These are phyloP conservation scores for Fusarium goolgardi DNA, from an alignment of 2,329 filamentous ascomycete genomes.

Conservation along the genomic window DNA sequence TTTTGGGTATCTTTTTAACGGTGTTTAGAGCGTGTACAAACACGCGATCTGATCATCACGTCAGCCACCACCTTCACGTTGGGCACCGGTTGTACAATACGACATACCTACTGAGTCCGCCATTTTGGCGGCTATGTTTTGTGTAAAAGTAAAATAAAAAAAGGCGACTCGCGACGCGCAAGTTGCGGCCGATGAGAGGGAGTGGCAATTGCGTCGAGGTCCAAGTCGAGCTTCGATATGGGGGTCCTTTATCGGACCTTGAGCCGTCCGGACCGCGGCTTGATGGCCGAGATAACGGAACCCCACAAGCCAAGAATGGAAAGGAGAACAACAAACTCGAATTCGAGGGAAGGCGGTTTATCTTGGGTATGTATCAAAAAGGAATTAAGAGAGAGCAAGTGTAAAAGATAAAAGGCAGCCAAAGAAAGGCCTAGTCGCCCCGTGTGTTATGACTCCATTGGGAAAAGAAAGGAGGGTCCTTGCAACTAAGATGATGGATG, in stretches of 20 bases:
- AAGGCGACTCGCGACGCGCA: conserved; percentile 31
- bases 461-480: conserved; percentile 34
- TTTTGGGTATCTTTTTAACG: conserved; percentile 96
- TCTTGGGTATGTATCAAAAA: not conserved
- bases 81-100: not conserved
- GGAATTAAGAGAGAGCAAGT: conserved; percentile 13
- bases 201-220: conserved; percentile 32
- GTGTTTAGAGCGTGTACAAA: conserved; percentile 99
- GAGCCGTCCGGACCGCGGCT: conserved; percentile 47
- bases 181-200: conserved; percentile 27
- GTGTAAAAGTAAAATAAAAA: not conserved
- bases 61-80: conserved; percentile 27
- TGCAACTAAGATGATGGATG: conserved; percentile 22
- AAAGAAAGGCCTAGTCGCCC: conserved; percentile 19
- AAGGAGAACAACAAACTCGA: conserved; percentile 16
- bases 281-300: conserved; percentile 44
- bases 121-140: conserved; percentile 38
- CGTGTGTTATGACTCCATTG: conserved; percentile 41
- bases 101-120: conserved; percentile 50
- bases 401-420: conserved; percentile 14
- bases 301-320: conserved; percentile 39
- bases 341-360: conserved; percentile 5
- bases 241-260: conserved; percentile 45
- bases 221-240: conserved; percentile 31
- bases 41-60: conserved; percentile 78